These are phyloP conservation scores for Erythrophleum fordii DNA, from an alignment of 306 rosid species.

Conservation along the genomic window DNA sequence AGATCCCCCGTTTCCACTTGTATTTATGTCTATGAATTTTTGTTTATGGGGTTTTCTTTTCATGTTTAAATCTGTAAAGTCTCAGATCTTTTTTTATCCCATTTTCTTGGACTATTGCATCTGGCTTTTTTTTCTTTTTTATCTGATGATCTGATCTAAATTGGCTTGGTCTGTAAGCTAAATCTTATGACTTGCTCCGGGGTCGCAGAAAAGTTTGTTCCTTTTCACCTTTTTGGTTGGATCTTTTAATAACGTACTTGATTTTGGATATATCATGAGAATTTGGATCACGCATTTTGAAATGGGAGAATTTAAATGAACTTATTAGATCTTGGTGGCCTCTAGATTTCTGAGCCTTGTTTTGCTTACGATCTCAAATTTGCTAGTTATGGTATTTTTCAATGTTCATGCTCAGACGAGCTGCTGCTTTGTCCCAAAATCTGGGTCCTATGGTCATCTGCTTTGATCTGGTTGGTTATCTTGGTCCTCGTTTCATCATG, in stretches of 20 bases:
- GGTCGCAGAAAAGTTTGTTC: neutral
- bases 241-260: neutral
- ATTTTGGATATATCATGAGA: neutral
- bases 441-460: neutral
- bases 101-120: neutral
- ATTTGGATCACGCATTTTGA: neutral
- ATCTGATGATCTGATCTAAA: neutral
- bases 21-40: neutral
- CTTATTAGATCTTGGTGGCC: neutral
- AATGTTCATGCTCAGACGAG: neutral
- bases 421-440: neutral
- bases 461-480: neutral
- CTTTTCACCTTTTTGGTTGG: neutral
- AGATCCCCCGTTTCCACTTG: neutral
- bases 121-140: neutral
- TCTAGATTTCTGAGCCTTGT: neutral
- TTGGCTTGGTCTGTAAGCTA: conserved; percentile 22
- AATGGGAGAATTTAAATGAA: neutral
- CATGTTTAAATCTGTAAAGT: neutral
- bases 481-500: neutral
- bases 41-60: neutral
- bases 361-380: neutral
- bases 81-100: conserved; percentile 22
- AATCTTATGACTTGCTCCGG: neutral
- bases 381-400: neutral